Percentiles rank a stretch among this genome's conserved stretches.
These are phyloP conservation scores for Penicillium waksmanii DNA, from an alignment of 495 filamentous ascomycete species.

Conservation along the genomic window DNA sequence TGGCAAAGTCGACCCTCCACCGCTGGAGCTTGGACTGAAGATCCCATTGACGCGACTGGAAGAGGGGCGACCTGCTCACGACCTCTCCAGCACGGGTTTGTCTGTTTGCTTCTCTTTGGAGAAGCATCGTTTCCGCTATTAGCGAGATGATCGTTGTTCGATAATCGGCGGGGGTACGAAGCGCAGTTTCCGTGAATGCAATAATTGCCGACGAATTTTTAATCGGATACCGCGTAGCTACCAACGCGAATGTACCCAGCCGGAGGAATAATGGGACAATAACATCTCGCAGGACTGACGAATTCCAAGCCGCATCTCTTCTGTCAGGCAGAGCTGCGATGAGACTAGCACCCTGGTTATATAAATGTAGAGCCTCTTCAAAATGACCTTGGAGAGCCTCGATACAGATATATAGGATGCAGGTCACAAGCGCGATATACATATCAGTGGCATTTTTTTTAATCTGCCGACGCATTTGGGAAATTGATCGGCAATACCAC, in stretches of 20 bases:
- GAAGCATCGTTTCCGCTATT: constrained; percentile 23
- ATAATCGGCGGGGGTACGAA: constrained; percentile 19
- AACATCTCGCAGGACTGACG: constrained; percentile 22
- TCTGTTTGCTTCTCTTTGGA: constrained; percentile 21
- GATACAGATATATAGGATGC: constrained; percentile 57
- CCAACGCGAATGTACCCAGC: constrained; percentile 23
- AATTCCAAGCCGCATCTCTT: constrained; percentile 13
- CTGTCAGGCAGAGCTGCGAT: constrained; percentile 24
- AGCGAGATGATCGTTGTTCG: constrained; percentile 18
- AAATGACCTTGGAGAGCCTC: constrained; percentile 54
- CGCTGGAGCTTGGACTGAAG: constrained; percentile 11
- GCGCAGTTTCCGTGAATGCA: not conserved
- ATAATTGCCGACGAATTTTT: constrained; percentile 3
- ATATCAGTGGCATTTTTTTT: constrained; percentile 27
- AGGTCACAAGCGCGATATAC: constrained; percentile 52
- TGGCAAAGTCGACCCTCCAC: constrained; percentile 13
- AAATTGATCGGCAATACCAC: constrained; percentile 39
- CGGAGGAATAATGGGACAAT: constrained; percentile 33
- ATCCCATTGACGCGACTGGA: constrained; percentile 4
- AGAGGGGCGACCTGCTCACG: too few relatives aligned
- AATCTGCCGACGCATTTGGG: constrained; percentile 37
- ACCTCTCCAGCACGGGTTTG: constrained; percentile 8
- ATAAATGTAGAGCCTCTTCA: constrained; percentile 29
- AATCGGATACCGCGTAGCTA: constrained; percentile 19
- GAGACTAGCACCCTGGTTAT: constrained; percentile 26